A percentile compares a stretch with the other conserved stretches of the same genome.
These are phyloP conservation scores for Fusarium continuum DNA, from an alignment of 2,329 filamentous ascomycete species.

Conservation along the genomic window DNA sequence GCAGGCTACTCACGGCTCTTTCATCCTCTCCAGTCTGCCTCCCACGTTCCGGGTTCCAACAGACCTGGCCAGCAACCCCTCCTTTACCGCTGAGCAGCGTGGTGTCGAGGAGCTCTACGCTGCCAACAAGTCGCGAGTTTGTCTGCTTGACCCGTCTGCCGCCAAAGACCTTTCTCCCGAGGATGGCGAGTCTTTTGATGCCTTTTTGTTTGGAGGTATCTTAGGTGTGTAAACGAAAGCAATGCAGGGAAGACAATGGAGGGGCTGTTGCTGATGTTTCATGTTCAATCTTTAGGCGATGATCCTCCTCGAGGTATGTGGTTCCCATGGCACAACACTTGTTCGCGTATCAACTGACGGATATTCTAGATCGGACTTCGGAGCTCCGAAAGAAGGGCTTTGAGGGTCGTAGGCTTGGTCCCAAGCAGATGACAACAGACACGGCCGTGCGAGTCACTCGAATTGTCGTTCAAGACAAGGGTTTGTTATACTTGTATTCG, in stretches of 20 bases:
- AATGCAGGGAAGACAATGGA: not conserved
- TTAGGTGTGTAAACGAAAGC: slow-evolving; percentile 68
- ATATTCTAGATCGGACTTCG: slow-evolving; percentile 83
- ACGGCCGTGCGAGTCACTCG: slow-evolving; percentile 94
- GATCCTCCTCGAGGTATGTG: slow-evolving; percentile 86
- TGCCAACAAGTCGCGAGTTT: slow-evolving; percentile 77
- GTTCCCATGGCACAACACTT: not conserved
- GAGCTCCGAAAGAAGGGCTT: slow-evolving; percentile 96
- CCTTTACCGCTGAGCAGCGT: slow-evolving; percentile 76
- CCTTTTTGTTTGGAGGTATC: slow-evolving; percentile 96
- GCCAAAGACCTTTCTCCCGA: slow-evolving; percentile 82
- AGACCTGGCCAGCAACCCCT: slow-evolving; percentile 62
- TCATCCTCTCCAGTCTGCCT: slow-evolving; percentile 85
- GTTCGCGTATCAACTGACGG: slow-evolving; percentile 17
- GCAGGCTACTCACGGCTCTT: slow-evolving; percentile 69
- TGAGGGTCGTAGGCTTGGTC: slow-evolving; percentile 83
- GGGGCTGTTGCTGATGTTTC: slow-evolving; percentile 20
- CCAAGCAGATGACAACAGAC: slow-evolving; percentile 98
- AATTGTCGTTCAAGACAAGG: slow-evolving; percentile 84
- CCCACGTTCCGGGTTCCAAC: slow-evolving; percentile 71
- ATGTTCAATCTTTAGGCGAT: slow-evolving; percentile 69
- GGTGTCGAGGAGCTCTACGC: slow-evolving; percentile 87
- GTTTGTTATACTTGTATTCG: slow-evolving; percentile 58
- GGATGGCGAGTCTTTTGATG: slow-evolving; percentile 84
- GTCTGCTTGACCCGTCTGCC: slow-evolving; percentile 88